Percentiles rank a stretch among this genome's conserved stretches.
These are phyloP conservation scores for Erigeron philadelphicus DNA, from an alignment of 140 eudicot species.

Conservation along the genomic window DNA sequence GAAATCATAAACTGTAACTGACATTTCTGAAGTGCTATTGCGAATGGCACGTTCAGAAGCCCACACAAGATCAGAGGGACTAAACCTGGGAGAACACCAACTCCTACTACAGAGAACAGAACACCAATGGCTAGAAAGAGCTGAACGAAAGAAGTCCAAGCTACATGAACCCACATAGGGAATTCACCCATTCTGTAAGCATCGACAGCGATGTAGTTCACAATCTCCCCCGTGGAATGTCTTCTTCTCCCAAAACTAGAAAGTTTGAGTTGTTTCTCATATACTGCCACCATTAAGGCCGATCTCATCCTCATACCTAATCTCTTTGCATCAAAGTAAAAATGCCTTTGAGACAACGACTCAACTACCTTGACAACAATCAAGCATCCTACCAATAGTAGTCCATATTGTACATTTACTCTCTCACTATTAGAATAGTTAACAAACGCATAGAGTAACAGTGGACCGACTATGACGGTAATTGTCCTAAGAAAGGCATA, in stretches of 20 bases:
- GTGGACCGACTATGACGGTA: slow-evolving; percentile 36
- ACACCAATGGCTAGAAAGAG: slow-evolving; percentile 42
- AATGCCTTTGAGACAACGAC: slow-evolving; percentile 58
- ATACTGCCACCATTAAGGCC: slow-evolving; percentile 57
- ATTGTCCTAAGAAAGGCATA: slow-evolving; percentile 39
- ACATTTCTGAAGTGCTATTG: slow-evolving; percentile 46
- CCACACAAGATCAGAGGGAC: slow-evolving; percentile 49
- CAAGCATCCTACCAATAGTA: slow-evolving; percentile 43
- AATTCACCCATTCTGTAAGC: slow-evolving; percentile 73
- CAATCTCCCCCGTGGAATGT: slow-evolving; percentile 64
- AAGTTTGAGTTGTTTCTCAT: slow-evolving; percentile 55
- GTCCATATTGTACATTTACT: slow-evolving; percentile 29
- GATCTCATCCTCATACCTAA: slow-evolving; percentile 66
- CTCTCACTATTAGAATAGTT: slow-evolving; percentile 35
- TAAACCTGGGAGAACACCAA: slow-evolving; percentile 52
- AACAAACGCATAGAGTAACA: slow-evolving; percentile 59
- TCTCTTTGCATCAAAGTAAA: slow-evolving; percentile 46
- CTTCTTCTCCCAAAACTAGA: slow-evolving; percentile 50
- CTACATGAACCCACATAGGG: slow-evolving; percentile 49
- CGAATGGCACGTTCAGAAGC: slow-evolving; percentile 51
- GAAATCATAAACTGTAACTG: slow-evolving; percentile 46
- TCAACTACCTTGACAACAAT: slow-evolving; percentile 49
- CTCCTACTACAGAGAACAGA: slow-evolving; percentile 43
- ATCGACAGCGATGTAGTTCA: slow-evolving; percentile 59
- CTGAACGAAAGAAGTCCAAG: slow-evolving; percentile 43